phyloP scores from a whole-genome alignment of 352 stramenopile genomes.

The Pythium insidiosum region DNA sequence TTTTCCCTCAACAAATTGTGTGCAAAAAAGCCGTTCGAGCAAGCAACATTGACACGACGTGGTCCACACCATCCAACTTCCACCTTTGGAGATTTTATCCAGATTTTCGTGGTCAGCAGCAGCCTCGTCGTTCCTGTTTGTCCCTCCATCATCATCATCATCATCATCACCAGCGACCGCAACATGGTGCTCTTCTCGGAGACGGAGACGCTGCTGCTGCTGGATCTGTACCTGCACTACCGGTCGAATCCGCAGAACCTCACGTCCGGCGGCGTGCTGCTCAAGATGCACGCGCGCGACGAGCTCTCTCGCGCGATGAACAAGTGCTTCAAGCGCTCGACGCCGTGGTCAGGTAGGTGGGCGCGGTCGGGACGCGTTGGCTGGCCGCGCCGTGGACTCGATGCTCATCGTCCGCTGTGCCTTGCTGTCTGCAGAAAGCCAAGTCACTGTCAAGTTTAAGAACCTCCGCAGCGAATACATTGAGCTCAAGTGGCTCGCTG shows the following conservation, averaged over 20 bases:
- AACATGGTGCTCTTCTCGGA: constrained; percentile 55
- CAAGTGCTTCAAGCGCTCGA: constrained; percentile 19
- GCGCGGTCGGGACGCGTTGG: no score
- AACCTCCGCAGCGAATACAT: constrained; percentile 51
- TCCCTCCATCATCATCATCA: no score
- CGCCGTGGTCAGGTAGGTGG: constrained; percentile 26
- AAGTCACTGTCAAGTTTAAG: constrained; percentile 60
- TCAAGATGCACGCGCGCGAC: constrained; percentile 32
- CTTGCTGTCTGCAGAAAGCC: constrained; percentile 30
- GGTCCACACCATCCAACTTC: no score
- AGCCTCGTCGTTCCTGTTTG: no score
- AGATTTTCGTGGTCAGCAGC: no score
- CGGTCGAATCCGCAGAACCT: constrained; percentile 33
- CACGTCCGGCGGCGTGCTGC: constrained; percentile 33
- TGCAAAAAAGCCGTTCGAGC: no score
- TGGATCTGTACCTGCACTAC: constrained; percentile 39
- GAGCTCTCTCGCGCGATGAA: constrained; percentile 40
- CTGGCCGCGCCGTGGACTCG: no score
- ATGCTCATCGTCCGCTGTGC: neutral
- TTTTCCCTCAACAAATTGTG: no score
- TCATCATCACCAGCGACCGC: no score
- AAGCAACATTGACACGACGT: no score
- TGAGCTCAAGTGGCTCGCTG: constrained; percentile 33
- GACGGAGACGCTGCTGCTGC: constrained; percentile 32
- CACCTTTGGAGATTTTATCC: no score